A percentile compares a stretch with the other conserved stretches of the same genome.
phyloP scores from a whole-genome alignment of 768 basidiomycete species.

The Galerina sulciceps region DNA sequence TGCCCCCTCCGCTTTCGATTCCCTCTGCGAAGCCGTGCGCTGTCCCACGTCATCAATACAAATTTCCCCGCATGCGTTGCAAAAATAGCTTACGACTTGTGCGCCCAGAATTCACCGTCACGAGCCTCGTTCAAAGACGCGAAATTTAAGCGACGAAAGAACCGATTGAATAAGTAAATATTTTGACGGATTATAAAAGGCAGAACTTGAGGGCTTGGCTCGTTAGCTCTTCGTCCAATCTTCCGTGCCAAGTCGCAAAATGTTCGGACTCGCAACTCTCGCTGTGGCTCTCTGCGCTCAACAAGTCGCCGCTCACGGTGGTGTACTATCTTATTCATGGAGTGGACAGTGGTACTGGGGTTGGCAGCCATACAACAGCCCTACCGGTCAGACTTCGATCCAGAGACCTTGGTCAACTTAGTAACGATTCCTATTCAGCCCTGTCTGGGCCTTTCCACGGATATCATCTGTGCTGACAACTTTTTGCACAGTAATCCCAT shows the following conservation, averaged over 20 bases:
- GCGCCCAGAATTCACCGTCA: slow-evolving; percentile 5
- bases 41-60: background rate
- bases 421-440: slow-evolving; percentile 26
- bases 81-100: background rate
- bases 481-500: slow-evolving; percentile 41
- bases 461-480: background rate
- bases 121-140: slow-evolving; percentile 11
- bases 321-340: slow-evolving; percentile 45
- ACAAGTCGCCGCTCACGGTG: slow-evolving; percentile 43
- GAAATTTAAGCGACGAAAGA: slow-evolving; percentile 21
- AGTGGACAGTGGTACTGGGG: slow-evolving; percentile 44
- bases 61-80: slow-evolving; percentile 10
- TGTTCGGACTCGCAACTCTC: slow-evolving; percentile 33
- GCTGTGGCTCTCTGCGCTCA: slow-evolving; percentile 33
- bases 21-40: background rate
- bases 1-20: too few species aligned
- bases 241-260: slow-evolving; percentile 20
- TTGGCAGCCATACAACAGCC: slow-evolving; percentile 46
- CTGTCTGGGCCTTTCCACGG: background rate
- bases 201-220: slow-evolving; percentile 9
- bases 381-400: slow-evolving; percentile 44
- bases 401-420: slow-evolving; percentile 49
- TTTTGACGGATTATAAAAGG: slow-evolving; percentile 19
- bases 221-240: slow-evolving; percentile 11
- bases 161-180: slow-evolving; percentile 9